Evolutionary conservation across 345 rosid genomes (phyloP), one percentile per base, ranked within the genome.

Genomic region (Schrenkiella parvula): DNA sequence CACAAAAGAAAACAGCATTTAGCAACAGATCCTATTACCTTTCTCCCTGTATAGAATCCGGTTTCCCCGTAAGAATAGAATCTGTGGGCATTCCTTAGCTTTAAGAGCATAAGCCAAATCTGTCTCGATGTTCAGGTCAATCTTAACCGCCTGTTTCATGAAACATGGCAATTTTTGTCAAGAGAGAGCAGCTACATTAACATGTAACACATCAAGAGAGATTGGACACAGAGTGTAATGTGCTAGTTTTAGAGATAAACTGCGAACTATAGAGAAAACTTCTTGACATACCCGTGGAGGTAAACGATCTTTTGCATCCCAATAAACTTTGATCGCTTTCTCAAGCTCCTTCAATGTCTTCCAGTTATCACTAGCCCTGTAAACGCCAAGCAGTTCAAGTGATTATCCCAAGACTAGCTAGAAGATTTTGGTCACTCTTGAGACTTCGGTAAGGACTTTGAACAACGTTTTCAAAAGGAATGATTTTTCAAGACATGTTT

Each of bases 21-120:
- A 41, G 8, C 10, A 29, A 51, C 21, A 2, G 23, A 54, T 32
- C 23, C 19, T 15, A 37, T 79, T 56, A 91, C 98, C 95, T 86
- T 78, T 88, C 82, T 91, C 98, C 66, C 90, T 82, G 72, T 91
- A 91, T 17, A 91, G 18, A 56, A 93, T 79, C 78, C 70, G 70
- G 78, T 82, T 81, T 66, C 97, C 98, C 0, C 86, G 82, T 74
- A 93, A 84, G 75, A 91, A 91, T 17, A 93, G 67, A 80, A 91
- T 78, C 71, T 91, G 93, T 1, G 97, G 98, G 44, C 95, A 76
- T 42, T 85, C 88, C 80, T 83, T 89, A 57, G 81, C 97, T 82
- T 87, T 88, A 46, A 93, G 96, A 79, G 97, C 95, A 84, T 91
- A 91, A n/a, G 96, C 93, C 81, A 89, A 68, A 80, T 91, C 98